phyloP scores from a whole-genome alignment of 2,329 filamentous ascomycete species.

The Cladosporium sp. region DNA sequence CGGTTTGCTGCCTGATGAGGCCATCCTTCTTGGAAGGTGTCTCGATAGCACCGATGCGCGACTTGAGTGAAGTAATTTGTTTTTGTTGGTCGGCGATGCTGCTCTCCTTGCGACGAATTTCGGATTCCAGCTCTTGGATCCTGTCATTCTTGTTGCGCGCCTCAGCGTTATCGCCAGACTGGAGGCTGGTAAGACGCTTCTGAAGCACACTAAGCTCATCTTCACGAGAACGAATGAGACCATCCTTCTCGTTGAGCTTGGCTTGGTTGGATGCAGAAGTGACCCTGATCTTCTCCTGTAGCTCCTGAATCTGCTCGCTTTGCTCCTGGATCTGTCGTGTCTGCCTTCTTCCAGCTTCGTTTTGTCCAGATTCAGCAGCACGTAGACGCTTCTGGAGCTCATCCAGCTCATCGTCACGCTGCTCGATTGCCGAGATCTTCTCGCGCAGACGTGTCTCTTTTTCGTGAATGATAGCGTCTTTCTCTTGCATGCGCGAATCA shows the following conservation, averaged over 20 bases:
- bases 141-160: slow-evolving; percentile 36
- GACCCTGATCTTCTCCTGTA: slow-evolving; percentile 53
- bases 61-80: slow-evolving; percentile 37
- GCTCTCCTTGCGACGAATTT: slow-evolving; percentile 39
- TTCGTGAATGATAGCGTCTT: slow-evolving; percentile 61
- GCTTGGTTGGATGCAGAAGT: slow-evolving; percentile 41
- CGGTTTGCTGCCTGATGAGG: slow-evolving; percentile 40
- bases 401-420: slow-evolving; percentile 70
- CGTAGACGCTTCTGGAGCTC: slow-evolving; percentile 38
- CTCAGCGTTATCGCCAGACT: slow-evolving; percentile 37
- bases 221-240: slow-evolving; percentile 44
- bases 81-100: slow-evolving; percentile 35
- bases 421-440: slow-evolving; percentile 71
- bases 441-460: slow-evolving; percentile 74
- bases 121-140: slow-evolving; percentile 42
- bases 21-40: slow-evolving; percentile 42
- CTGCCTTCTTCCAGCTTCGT: slow-evolving; percentile 34
- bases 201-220: slow-evolving; percentile 43
- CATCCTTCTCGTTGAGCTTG: slow-evolving; percentile 47
- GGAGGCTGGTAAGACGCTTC: slow-evolving; percentile 34
- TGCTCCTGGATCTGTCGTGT: slow-evolving; percentile 61
- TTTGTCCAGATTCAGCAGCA: slow-evolving; percentile 32
- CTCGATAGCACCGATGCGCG: slow-evolving; percentile 39
- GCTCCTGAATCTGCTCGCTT: slow-evolving; percentile 48
- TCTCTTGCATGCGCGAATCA: slow-evolving; percentile 41